phyloP scores from a whole-genome alignment of 441 rosid species.

The Arabidopsis lyrata region DNA sequence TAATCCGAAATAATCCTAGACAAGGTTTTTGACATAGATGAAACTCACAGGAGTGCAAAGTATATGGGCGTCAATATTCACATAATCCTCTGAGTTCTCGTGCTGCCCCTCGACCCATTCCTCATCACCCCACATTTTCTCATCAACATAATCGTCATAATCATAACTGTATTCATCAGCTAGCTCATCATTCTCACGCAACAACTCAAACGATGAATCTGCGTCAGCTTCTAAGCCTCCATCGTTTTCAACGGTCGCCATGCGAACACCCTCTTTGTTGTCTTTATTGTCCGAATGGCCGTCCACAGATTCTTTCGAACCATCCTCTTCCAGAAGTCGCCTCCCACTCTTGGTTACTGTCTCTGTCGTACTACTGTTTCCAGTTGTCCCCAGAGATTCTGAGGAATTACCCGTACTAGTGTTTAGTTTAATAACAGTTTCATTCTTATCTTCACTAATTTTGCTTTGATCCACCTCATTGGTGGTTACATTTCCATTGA shows the following conservation, averaged over 20 bases:
- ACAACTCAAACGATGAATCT: slow-evolving; percentile 87
- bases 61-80: slow-evolving; percentile 91
- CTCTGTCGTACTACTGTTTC: slow-evolving; percentile 49
- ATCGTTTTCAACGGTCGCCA: slow-evolving; percentile 86
- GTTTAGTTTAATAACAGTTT: slow-evolving; percentile 55
- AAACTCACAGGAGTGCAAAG: slow-evolving; percentile 95
- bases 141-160: slow-evolving; percentile 94
- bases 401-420: slow-evolving; percentile 53
- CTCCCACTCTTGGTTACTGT: slow-evolving; percentile 65
- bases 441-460: slow-evolving; percentile 47
- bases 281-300: slow-evolving; percentile 57
- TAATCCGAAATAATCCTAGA: slow-evolving; percentile 25
- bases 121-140: slow-evolving; percentile 95
- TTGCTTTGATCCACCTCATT: slow-evolving; percentile 52
- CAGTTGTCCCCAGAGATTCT: slow-evolving; percentile 44
- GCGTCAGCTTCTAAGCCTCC: slow-evolving; percentile 92
- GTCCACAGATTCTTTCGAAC: slow-evolving; percentile 58
- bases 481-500: slow-evolving; percentile 46
- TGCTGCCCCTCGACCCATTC: slow-evolving; percentile 91
- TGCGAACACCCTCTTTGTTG: slow-evolving; percentile 53
- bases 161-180: slow-evolving; percentile 91
- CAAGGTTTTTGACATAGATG: slow-evolving; percentile 29
- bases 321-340: slow-evolving; percentile 76
- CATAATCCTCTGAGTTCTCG: slow-evolving; percentile 89
- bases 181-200: slow-evolving; percentile 92